Evolutionary conservation across 441 rosid species (phyloP).

Genomic region (Adansonia gregorii): DNA sequence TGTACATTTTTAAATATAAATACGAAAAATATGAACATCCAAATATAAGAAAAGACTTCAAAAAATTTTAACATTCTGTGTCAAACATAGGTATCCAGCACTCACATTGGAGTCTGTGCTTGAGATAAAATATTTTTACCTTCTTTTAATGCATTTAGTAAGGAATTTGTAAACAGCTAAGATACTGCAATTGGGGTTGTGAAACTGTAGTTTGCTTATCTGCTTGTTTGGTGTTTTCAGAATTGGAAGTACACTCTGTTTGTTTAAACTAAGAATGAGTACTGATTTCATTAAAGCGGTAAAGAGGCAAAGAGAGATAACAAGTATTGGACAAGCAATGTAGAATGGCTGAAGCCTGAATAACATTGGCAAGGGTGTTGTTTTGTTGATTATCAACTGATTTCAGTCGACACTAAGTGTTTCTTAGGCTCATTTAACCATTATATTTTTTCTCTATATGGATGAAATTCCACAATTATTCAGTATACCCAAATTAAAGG

Average conservation of each 20-base stretch:
- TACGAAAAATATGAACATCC: too few species aligned
- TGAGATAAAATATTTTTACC: not conserved
- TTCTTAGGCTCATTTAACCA: not conserved
- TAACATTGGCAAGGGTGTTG: not conserved
- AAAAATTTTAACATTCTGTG: too few species aligned
- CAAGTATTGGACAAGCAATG: not conserved
- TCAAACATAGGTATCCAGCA: too few species aligned
- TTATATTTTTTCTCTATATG: not conserved
- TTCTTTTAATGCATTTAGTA: not conserved
- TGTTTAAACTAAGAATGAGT: constrained; percentile 19
- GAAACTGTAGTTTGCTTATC: not conserved
- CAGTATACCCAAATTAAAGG: not conserved
- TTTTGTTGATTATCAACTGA: constrained; percentile 4
- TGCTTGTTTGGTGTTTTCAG: constrained; percentile 13
- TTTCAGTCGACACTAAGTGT: not conserved
- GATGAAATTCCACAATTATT: not conserved
- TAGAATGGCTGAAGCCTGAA: constrained; percentile 5
- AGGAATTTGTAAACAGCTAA: not conserved
- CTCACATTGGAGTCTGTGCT: too few species aligned
- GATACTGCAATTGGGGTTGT: constrained; percentile 19
- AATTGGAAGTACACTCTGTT: not conserved
- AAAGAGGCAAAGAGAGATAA: constrained; percentile 10
- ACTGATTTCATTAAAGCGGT: not conserved
- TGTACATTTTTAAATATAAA: too few species aligned
- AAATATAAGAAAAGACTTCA: too few species aligned